Evolutionary conservation across 495 filamentous ascomycete genomes (phyloP).

Genomic region (Xylaria cubensis): DNA sequence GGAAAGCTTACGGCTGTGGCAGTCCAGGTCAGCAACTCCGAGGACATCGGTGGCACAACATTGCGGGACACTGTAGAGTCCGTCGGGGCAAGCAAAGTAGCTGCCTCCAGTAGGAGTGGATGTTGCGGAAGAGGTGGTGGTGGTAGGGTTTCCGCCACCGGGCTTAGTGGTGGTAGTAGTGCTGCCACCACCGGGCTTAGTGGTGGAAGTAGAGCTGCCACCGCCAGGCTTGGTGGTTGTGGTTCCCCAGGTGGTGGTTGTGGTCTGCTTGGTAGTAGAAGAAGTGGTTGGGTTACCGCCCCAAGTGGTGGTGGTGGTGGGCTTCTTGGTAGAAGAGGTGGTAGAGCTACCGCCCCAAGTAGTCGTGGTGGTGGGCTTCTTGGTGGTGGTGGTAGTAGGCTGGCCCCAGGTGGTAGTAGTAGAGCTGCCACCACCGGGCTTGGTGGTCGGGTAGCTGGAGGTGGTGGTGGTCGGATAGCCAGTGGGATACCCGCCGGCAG

Average conservation of each 20-base stretch:
- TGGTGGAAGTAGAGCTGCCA: neutral
- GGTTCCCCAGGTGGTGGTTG: neutral
- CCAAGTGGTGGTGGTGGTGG: neutral
- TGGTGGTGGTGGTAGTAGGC: neutral
- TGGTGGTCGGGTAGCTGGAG: neutral
- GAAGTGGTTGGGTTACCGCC: neutral
- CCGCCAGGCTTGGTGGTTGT: neutral
- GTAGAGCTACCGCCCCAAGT: neutral
- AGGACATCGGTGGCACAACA: slow-evolving; percentile 54
- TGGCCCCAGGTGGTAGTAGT: neutral
- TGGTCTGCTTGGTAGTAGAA: neutral
- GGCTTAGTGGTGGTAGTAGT: neutral
- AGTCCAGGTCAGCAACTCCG: slow-evolving; percentile 51
- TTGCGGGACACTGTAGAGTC: slow-evolving; percentile 35
- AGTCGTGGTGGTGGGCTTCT: neutral
- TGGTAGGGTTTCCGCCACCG: neutral
- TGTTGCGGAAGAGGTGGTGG: neutral
- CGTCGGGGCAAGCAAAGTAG: slow-evolving; percentile 20
- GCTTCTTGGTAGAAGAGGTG: neutral
- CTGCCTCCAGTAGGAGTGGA: slow-evolving; percentile 11
- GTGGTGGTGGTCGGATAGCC: neutral
- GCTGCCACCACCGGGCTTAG: neutral
- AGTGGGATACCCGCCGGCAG: neutral
- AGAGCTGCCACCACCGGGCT: neutral
- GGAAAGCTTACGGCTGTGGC: slow-evolving; percentile 43